Evolutionary conservation across 306 rosid genomes (phyloP), one percentile per base, ranked within the genome.

Genomic region (Begonia peltatifolia): DNA sequence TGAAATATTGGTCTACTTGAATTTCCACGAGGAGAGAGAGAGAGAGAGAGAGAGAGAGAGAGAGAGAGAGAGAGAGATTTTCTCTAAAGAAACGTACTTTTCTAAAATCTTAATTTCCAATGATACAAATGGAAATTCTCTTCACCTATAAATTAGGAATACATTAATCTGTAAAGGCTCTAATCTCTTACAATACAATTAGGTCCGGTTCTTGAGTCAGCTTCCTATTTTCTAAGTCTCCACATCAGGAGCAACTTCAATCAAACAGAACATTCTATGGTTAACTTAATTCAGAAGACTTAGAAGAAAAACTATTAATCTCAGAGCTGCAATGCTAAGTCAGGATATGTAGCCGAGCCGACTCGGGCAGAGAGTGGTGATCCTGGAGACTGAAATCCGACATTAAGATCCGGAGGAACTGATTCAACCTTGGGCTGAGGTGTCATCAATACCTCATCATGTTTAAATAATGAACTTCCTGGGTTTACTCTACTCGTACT

Each of bases 301-400:
- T 41, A 38, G 52, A 36, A 3, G 46, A 53, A 42, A 41, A 68
- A 60, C 54, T 57, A 62, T 60, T 57, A 44, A 64, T 73, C 75
- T 81, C 81, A 77, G 11, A 81, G 76, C 73, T 81, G 88, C 69
- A 81, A 69, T 56, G 69, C 81, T 68, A 77, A 71, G 67, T 77
- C 84, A 52, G 88, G 88, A 50, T 74, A 75, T 15, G 73, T 30
- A 30, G 9, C 58, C 16, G 81, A 71, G 55, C 77, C 84, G 59
- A 66, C 76, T 61, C 63, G 58, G 68, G 71, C 63, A 68, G 75
- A 77, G 71, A 69, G 68, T 58, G 84, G 81, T 14, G 88, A 74
- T 16, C 84, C 79, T 14, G 84, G 75, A 50, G 81, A 68, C 59
- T 74, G 80, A 59, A 81, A 81, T 62, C 72, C 71, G 55, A 77